Percentiles rank a stretch among this genome's conserved stretches.
Evolutionary conservation across 2,329 filamentous ascomycete genomes (phyloP).

Genomic region (Plenodomus tracheiphilus): DNA sequence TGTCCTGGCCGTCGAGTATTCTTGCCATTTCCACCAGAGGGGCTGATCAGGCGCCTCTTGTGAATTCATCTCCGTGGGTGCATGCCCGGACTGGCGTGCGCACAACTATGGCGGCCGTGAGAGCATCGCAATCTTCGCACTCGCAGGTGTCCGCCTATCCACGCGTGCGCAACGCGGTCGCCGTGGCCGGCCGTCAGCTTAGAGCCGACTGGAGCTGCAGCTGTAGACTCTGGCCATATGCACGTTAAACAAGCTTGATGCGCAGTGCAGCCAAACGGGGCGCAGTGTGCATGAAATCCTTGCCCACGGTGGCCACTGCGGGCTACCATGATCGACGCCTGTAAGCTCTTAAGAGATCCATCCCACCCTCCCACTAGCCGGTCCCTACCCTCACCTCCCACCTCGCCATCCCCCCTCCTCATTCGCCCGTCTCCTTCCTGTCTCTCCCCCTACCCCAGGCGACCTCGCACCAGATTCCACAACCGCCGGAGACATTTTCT

Average conservation of each 20-base stretch:
- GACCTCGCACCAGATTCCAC: conserved; percentile 38
- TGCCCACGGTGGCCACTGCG: conserved; percentile 42
- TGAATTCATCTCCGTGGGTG: conserved; percentile 40
- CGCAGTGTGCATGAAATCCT: conserved; percentile 44
- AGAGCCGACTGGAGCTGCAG: conserved; percentile 43
- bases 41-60: conserved; percentile 33
- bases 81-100: conserved; percentile 22
- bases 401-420: conserved; percentile 49
- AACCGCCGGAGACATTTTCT: conserved; percentile 41
- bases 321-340: conserved; percentile 37
- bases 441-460: conserved; percentile 43
- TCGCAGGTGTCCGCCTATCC: conserved; percentile 35
- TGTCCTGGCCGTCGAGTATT: conserved; percentile 19
- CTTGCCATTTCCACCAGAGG: conserved; percentile 33
- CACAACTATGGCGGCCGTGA: conserved; percentile 28
- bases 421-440: conserved; percentile 46
- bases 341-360: conserved; percentile 41
- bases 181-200: conserved; percentile 42
- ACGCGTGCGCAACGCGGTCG: conserved; percentile 36
- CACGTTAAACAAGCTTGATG: conserved; percentile 43
- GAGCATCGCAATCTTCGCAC: conserved; percentile 39
- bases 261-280: conserved; percentile 43
- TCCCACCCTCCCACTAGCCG: conserved; percentile 43
- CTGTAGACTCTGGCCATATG: conserved; percentile 41
- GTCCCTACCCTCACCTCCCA: conserved; percentile 47